Evolutionary conservation across 106 monocot species (phyloP), one percentile per base, ranked within the genome.

Genomic region (Dendrobium officinale): DNA sequence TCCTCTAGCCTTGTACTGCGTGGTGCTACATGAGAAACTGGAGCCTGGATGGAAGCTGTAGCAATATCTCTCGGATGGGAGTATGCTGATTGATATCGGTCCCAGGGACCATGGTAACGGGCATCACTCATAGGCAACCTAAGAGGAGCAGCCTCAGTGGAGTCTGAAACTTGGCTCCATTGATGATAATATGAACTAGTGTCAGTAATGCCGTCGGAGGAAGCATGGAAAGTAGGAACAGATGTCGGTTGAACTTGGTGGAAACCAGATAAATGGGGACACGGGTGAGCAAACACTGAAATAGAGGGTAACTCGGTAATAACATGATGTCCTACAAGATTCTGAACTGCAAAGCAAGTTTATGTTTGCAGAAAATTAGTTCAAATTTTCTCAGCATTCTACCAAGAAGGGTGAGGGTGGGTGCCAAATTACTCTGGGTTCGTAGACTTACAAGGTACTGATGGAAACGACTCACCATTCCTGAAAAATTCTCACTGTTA

Each of bases 141-240:
- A 31, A 31, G 33, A 37, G 70, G 37, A 70, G 70, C 15, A 33
- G 4, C 70, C 70, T 33, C 70, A 13, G 70, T 19, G 11, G 33
- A 70, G 70, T 27, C 33, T 1, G n/a, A 16, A 31, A 15, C 70
- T 70, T 27, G 70, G 27, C 70, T 33, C 70, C 70, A 37, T 37
- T 27, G 70, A 33, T 13, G 70, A 70, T 70, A 70, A 70, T 70
- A 70, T 70, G 15, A 70, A 70, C 37, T 70, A 37, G 70, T 31
- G 27, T 70, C 70, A 70, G 70, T 3, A 37, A 37, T 8, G 15
- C 10, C 33, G 10, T 10, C 37, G 4, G 70, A 70, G 33, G 70
- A 33, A 70, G 8, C 61, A 20, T 33, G 13, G 33, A 37, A 37
- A 70, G 33, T 11, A 11, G 70, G 70, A n/a, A 33, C 33, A 33